Base-by-base conservation (phyloP, 2,329 filamentous ascomycete genomes). In the Aphanocladium album region DNA sequence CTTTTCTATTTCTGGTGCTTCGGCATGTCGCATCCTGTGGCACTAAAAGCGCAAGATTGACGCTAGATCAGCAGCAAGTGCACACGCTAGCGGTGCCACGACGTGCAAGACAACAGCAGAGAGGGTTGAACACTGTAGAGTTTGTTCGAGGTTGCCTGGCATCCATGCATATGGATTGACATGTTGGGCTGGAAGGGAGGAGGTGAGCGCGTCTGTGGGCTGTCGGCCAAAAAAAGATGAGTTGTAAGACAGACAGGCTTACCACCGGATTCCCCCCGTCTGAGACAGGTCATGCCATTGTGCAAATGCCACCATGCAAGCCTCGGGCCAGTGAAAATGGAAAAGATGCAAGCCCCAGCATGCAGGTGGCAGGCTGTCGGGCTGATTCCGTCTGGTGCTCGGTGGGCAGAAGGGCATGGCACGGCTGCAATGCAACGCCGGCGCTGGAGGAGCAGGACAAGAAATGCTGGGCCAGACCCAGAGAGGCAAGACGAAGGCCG, bases 11-110 rank as follows among this genome's bases (percentile, higher is more conserved):
- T 41, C 35, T 41, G 12, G 37, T 50, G 43, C 33, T 57, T 57
- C 56, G 56, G 56, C 56, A 58, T 58, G 46, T 58, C 46, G 56
- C 56, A 33, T 57, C 19, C 30, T n/a, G 54, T n/a, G n/a, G 21
- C 54, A 47, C 55, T 41, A 50, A 39, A 35, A 41, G 43, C 12
- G 33, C 21, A 39, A 57, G 55, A 50, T 50, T 49, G 45, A 57
- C 45, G 45, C 55, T 43, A 49, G 55, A 57, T 57, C 23, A 41
- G 30, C 30, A 49, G 30, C 43, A 16, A 45, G 37, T 33, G 16
- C 23, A 17, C 25, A 1, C 6, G 11, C 25, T 55, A 33, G 21
- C n/a, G 17, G 16, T 8, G 35, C 9, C 50, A 39, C 19, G 43
- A 35, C 30, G 35, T 52, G 49, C 30, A 39, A 53, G 37, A 21